Conservation (phyloP, 1,284 basidiomycete species). For the Fomitopsis pinicola region DNA sequence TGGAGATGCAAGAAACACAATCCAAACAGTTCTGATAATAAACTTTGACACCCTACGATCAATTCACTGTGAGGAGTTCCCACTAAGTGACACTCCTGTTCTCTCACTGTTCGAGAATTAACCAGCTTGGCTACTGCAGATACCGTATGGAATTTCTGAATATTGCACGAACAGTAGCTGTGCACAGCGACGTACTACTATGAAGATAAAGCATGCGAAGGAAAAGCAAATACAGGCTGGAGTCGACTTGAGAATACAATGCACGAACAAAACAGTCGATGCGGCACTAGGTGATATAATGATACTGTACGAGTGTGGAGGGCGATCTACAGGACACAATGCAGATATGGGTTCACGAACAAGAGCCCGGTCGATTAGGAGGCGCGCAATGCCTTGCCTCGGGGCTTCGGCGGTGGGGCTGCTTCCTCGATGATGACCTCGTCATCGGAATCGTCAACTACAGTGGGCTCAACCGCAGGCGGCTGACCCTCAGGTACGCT, state of each 20-base stretch:
- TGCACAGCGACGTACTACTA: background rate
- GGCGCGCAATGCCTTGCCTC: background rate
- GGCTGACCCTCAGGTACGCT: slow-evolving; percentile 9
- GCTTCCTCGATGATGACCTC: slow-evolving; percentile 40
- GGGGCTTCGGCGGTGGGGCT: background rate
- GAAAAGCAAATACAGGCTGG: background rate
- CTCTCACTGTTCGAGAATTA: too few species aligned
- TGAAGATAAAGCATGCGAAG: background rate
- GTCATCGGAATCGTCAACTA: slow-evolving; percentile 43
- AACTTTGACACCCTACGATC: too few species aligned
- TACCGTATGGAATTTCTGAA: too few species aligned
- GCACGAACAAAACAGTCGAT: background rate
- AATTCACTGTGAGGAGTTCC: too few species aligned
- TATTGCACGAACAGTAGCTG: background rate
- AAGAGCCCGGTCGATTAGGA: background rate
- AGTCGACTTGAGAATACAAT: background rate
- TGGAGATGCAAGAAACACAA: too few species aligned
- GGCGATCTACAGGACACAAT: background rate
- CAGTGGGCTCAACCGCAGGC: slow-evolving; percentile 25
- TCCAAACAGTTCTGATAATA: too few species aligned
- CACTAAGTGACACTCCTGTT: too few species aligned
- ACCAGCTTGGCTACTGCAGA: too few species aligned
- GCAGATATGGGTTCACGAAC: background rate
- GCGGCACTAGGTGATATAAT: background rate
- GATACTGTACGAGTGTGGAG: background rate